Evolutionary conservation across 768 basidiomycete genomes (phyloP), one percentile per base, ranked within the genome.

Genomic region (Zangia roseola): DNA sequence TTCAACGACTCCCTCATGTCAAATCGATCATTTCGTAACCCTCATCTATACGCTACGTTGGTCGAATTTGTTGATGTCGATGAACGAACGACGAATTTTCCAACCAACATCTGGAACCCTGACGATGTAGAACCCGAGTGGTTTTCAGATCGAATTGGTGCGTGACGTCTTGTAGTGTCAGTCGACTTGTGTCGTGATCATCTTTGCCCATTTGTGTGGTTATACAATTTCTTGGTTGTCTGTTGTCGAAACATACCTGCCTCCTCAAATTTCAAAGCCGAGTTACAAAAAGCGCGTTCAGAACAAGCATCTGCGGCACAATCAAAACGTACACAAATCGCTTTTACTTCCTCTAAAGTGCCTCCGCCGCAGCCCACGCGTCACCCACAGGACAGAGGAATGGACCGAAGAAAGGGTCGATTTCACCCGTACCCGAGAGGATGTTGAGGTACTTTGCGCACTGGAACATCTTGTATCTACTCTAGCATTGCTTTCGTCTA

Each of bases 1-100:
- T 97, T 97, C 73, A 99, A 98, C 66, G 93, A 97, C 67, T 91
- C 91, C 2, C 79, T 99, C 35, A 91, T 97, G 84, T 82, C 85
- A 8, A 91, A 89, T 56, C 85, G 91, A 37, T 85, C 92, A 5
- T 99, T 98, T 70, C 84, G 93, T 23, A 99, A 99, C 61, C 95
- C 95, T 0, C 91, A 97, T 61, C 80, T 98, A n/a, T 97, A 95
- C 68, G 76, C 90, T 12, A 93, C 93, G 59, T 81, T 99, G 2
- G 94, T 99, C 53, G 91, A 97, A 62, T 97, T 94, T 63, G 84
- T 97, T 14, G 87, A 88, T 49, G 87, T 94, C 14, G 86, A 95
- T 60, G 95, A 98, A 66, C 80, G 85, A 14, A 73, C 81, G n/a
- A 88, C 86, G 2, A 90, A 91, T 55, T 94, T 94, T 60, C 86